These are phyloP conservation scores for Phyllosticta citrichinensis DNA, from an alignment of 2,329 filamentous ascomycete species.

Conservation along the genomic window DNA sequence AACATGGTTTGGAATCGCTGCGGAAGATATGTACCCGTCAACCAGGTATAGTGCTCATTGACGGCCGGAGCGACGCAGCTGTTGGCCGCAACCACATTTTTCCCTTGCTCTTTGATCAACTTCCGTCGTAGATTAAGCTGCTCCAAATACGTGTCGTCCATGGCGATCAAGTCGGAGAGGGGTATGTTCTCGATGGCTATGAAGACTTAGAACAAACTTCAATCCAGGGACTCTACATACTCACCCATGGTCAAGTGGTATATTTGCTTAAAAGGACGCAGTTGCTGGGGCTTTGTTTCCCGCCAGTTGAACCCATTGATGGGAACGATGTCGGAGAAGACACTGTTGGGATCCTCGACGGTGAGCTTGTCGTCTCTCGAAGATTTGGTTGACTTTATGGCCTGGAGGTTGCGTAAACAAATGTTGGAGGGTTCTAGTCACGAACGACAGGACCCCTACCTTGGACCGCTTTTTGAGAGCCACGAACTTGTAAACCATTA, in stretches of 20 bases:
- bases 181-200: constrained; percentile 44
- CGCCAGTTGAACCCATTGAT: constrained; percentile 42
- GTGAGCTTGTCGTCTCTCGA: not conserved
- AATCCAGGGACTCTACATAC: not conserved
- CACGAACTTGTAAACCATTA: not conserved
- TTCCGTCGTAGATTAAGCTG: constrained; percentile 41
- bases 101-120: constrained; percentile 35
- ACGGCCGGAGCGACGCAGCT: constrained; percentile 29
- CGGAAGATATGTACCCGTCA: constrained; percentile 47
- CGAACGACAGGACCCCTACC: not conserved
- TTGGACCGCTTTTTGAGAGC: not conserved
- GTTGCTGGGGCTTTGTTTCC: constrained; percentile 40
- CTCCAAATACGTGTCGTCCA: constrained; percentile 49
- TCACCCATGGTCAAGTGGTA: constrained; percentile 56
- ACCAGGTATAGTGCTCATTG: constrained; percentile 47
- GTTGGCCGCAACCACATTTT: constrained; percentile 31
- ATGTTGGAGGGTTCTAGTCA: not conserved
- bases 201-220: not conserved
- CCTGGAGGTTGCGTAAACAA: not conserved
- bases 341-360: constrained; percentile 14
- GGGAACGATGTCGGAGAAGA: constrained; percentile 35
- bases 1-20: constrained; percentile 43
- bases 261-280: constrained; percentile 50
- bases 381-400: not conserved
- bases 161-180: constrained; percentile 45